Conservation (phyloP, 176 grass and related monocot genomes). For the Oryza brachyantha region DNA sequence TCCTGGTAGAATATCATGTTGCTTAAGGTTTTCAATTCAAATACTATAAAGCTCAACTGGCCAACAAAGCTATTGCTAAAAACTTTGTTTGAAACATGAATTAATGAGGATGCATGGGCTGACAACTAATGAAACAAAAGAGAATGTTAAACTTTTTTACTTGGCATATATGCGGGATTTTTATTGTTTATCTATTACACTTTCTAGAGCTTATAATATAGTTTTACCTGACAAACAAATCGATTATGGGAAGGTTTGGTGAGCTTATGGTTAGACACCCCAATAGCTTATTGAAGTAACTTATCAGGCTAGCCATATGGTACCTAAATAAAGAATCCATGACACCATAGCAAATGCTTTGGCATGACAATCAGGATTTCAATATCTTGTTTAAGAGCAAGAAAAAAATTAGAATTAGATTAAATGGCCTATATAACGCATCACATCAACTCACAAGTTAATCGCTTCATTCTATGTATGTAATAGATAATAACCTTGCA, state of each 20-base stretch:
- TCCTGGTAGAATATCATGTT: neutral
- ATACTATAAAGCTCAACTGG: neutral
- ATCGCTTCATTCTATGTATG: conserved; percentile 17
- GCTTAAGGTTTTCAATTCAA: neutral
- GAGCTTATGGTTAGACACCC: conserved; percentile 8
- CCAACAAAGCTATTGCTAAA: neutral
- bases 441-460: neutral
- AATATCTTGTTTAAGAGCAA: neutral
- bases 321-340: conserved; percentile 2
- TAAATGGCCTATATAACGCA: neutral
- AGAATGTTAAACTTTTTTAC: neutral
- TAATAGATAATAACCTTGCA: neutral
- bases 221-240: neutral
- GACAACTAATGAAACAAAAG: neutral
- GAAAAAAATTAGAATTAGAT: neutral
- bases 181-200: neutral
- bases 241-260: neutral
- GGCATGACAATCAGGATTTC: neutral
- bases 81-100: conserved; percentile 3
- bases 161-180: neutral
- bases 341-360: neutral
- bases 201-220: neutral
- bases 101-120: neutral
- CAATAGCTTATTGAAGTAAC: neutral
- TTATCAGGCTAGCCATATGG: neutral